phyloP scores from a whole-genome alignment of 2,329 filamentous ascomycete species.

The Stylonectria norvegica region DNA sequence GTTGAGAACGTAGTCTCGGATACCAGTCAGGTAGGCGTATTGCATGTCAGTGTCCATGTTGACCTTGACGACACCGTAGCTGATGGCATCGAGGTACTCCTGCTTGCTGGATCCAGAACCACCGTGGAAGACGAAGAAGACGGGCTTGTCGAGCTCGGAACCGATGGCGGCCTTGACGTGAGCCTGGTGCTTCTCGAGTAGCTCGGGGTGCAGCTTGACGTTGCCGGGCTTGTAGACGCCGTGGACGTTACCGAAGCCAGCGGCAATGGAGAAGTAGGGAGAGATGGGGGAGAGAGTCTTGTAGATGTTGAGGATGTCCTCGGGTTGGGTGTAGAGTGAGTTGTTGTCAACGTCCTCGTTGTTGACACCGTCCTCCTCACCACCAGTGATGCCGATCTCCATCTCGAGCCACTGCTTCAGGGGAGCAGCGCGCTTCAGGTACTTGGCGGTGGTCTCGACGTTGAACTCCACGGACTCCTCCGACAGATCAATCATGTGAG shows the following conservation, averaged over 20 bases:
- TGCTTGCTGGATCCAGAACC: conserved; percentile 88
- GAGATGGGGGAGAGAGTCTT: conserved; percentile 80
- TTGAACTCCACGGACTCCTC: conserved; percentile 90
- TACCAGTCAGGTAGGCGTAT: conserved; percentile 86
- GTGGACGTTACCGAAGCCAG: conserved; percentile 98
- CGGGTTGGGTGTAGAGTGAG: conserved; percentile 95
- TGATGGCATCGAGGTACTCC: conserved; percentile 86
- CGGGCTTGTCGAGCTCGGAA: conserved; percentile 77
- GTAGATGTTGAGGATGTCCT: conserved; percentile 92
- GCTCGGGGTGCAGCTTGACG: conserved; percentile 92
- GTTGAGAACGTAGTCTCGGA: conserved; percentile 89
- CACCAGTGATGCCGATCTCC: conserved; percentile 84
- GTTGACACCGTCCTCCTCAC: conserved; percentile 98
- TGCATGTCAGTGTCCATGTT: conserved; percentile 98
- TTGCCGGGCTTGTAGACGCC: conserved; percentile 99
- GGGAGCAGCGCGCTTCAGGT: conserved; percentile 89
- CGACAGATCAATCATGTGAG: conserved; percentile 97
- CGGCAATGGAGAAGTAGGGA: conserved; percentile 96
- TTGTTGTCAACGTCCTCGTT: conserved; percentile 97
- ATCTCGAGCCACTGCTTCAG: conserved; percentile 99
- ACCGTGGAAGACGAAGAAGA: conserved; percentile 99
- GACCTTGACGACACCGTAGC: conserved; percentile 96
- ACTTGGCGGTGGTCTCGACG: conserved; percentile 85
- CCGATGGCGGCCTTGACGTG: conserved; percentile 79
- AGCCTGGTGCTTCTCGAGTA: conserved; percentile 93